Conservation (phyloP, 1,284 basidiomycete genomes). For the Fomitiporia mediterranea region DNA sequence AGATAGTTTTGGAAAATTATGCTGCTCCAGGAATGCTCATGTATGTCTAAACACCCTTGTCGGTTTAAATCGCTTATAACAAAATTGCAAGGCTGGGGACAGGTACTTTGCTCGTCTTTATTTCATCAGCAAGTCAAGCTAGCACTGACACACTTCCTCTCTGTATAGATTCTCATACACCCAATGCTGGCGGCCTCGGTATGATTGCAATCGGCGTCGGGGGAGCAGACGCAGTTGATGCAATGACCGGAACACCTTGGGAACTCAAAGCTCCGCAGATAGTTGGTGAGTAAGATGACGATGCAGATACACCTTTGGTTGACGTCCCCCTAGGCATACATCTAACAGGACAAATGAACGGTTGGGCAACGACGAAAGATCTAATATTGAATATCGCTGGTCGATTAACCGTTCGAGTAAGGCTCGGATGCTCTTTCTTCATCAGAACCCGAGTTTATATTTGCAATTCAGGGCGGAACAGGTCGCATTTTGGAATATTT, state of each 20-base stretch:
- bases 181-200: constrained; percentile 97
- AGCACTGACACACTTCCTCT: background rate
- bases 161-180: constrained; percentile 90
- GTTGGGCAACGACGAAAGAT: constrained; percentile 97
- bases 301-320: background rate
- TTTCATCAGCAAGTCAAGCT: background rate
- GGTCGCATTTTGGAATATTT: constrained; percentile 97
- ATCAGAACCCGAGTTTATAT: constrained; percentile 12
- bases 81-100: constrained; percentile 59
- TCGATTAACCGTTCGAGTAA: constrained; percentile 86
- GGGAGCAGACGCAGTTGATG: constrained; percentile 98
- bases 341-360: constrained; percentile 82
- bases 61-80: constrained; percentile 19
- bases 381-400: constrained; percentile 94
- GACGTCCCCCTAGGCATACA: constrained; percentile 56
- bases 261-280: constrained; percentile 93
- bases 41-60: constrained; percentile 35
- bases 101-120: constrained; percentile 43
- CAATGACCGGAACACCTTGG: constrained; percentile 98
- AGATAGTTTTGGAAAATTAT: constrained; percentile 98
- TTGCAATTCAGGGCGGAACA: constrained; percentile 73
- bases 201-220: constrained; percentile 98
- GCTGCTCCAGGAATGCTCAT: constrained; percentile 86
- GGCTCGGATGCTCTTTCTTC: constrained; percentile 27
- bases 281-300: constrained; percentile 50